Base-by-base conservation (phyloP, 352 stramenopile genomes). In the Phytophthora idaei region DNA sequence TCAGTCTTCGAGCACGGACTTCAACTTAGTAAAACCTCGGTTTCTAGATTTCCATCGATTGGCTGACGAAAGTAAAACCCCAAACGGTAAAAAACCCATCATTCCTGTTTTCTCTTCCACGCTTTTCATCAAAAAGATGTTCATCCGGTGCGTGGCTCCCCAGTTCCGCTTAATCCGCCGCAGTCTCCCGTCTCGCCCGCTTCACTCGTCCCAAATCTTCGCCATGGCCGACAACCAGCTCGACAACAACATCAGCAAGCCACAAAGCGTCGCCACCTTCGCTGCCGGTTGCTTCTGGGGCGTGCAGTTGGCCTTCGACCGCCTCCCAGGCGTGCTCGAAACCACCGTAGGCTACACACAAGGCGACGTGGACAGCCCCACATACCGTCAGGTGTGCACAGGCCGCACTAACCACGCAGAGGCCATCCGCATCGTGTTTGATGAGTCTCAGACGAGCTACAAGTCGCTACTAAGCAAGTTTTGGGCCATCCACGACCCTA, bases 221-320 rank as follows among this genome's bases (percentile, higher is more conserved):
- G 59, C 47, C 34, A 91, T 91, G 82, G 60, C 77, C 58, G 50
- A 69, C 57, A 87, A 89, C 61, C 65, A 73, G 27, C 4, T 44
- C 25, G 62, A 69, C 15, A 41, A 57, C 39, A 48, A 39, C 39
- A 51, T 45, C 36, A 50, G 39, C 31, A 36, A 14, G n/a, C 28
- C 57, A 14, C 52, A 57, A 31, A 76, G 67, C 45, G 74, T 96
- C 25, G 95, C 95, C 17, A 99, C 97, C 6, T 98, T 99, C 78
- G 97, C 95, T 2, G 93, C 94, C 44, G 97, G 97, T 28, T 99
- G 97, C 77, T 99, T 99, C 78, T 99, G 97, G 97, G 96, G 97
- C 49, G 83, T 98, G 17, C 93, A 99, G 78, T 72, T 99, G 29
- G 93, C 92, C 11, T 99, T 98, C 76, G 94, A 99, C 78, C 88